Base-by-base conservation (phyloP, 495 filamentous ascomycete species). In the Penicillium chermesinum region DNA sequence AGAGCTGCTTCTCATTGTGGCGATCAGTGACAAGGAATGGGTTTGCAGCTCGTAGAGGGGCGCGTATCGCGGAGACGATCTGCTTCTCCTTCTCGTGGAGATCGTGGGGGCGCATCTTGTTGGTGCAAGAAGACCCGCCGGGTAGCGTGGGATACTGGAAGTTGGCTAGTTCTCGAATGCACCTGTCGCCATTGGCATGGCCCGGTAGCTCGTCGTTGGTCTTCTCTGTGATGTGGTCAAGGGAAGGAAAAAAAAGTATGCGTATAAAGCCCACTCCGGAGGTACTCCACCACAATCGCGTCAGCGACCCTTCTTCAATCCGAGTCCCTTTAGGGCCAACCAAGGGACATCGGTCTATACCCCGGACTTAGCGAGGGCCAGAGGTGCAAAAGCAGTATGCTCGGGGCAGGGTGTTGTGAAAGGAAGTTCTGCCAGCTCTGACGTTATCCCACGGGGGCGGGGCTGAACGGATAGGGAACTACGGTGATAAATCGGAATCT, bases 1-100 rank as follows among this genome's bases (percentile, higher is more conserved):
- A 81, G 27, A 87, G 66, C 20, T 72, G 71, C 63, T 83, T 83
- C 50, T 78, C 72, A 43, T 73, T 72, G 33, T 77, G 70, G 49
- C 77, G 72, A 17, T 76, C 63, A 41, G 68, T 67, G 45, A 84
- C 72, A 52, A 82, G 65, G 41, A 69, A 70, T 17, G 81, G 76
- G 49, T 74, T 71, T 46, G 76, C 57, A 32, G 72, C 64, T 58
- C 70, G 67, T 46, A 77, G 70, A 20, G 67, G 55, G 32, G 68
- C 64, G 62, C 71, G 77, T 46, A 74, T 54, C 27, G 68, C 65
- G 10, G 67, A 65, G 17, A 78, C 56, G 32, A 69, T 53, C 32
- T 66, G 64, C 59, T 74, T 78, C 50, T 82, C 76, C 36, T 75
- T 73, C 38, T 79, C 72, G 50, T 70, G 72, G 42, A 64, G 40